These are phyloP conservation scores for Amanita pseudoporphyria DNA, from an alignment of 768 basidiomycete species.

Conservation along the genomic window DNA sequence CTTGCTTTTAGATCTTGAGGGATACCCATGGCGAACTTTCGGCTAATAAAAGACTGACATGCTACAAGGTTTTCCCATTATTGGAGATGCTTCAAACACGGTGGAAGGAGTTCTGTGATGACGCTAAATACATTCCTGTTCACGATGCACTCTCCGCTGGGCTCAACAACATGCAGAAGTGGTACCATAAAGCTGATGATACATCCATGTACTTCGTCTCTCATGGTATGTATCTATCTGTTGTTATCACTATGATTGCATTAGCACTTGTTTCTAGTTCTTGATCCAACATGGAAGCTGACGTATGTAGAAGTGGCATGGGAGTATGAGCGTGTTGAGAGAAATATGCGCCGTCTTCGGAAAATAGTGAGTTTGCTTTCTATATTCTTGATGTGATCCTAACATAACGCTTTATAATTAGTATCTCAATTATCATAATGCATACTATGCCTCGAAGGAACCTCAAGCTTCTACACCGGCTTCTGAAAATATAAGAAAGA, in stretches of 20 bases:
- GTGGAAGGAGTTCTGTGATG: constrained; percentile 4
- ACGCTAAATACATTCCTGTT: constrained; percentile 5
- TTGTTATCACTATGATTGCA: background rate
- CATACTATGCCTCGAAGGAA: background rate
- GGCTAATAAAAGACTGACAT: constrained; percentile 7
- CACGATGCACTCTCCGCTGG: constrained; percentile 8
- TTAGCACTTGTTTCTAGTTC: constrained; percentile 3
- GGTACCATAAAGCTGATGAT: background rate
- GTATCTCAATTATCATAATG: background rate
- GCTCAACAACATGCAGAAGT: constrained; percentile 8
- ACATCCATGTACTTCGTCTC: background rate
- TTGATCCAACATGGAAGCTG: constrained; percentile 9
- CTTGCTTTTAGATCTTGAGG: constrained; percentile 2
- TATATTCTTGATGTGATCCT: background rate
- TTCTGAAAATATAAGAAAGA: no score
- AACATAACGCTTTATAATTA: background rate
- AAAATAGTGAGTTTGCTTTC: background rate
- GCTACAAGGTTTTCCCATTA: constrained; percentile 6
- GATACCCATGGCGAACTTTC: constrained; percentile 8
- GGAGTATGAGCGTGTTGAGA: constrained; percentile 4
- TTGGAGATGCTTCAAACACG: constrained; percentile 7
- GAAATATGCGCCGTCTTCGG: background rate
- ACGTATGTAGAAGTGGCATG: constrained; percentile 6
- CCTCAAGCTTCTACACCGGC: background rate
- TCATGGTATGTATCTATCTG: background rate